These are phyloP conservation scores for Lodderomyces beijingensis DNA, from an alignment of 1,139 yeast species.

Conservation along the genomic window DNA sequence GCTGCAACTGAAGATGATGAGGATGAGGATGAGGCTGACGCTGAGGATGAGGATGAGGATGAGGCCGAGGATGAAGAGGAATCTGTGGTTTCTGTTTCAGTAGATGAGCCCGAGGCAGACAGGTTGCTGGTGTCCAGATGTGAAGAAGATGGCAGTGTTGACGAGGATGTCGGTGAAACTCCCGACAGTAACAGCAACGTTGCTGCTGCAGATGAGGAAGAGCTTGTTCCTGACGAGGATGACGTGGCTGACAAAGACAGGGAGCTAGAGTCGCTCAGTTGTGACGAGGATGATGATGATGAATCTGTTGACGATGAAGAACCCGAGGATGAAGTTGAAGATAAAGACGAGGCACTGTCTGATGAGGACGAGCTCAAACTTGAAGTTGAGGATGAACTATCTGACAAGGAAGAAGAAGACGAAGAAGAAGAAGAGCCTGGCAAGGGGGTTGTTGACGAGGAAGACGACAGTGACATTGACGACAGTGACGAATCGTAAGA, in stretches of 20 bases:
- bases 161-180: not conserved
- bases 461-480: slow-evolving; percentile 2
- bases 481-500: not conserved
- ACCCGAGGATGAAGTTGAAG: slow-evolving; percentile 3
- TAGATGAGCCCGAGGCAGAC: not conserved
- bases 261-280: not conserved
- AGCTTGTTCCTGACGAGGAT: not conserved
- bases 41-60: slow-evolving; percentile 6
- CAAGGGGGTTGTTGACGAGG: slow-evolving; percentile 1
- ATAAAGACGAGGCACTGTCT: not conserved
- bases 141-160: not conserved
- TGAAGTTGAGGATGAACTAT: not conserved
- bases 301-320: slow-evolving; percentile 7
- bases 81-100: slow-evolving; percentile 4
- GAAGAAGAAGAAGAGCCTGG: slow-evolving; percentile 3
- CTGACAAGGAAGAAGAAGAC: slow-evolving; percentile 4
- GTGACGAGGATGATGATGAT: slow-evolving; percentile 1
- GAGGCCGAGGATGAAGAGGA: slow-evolving; percentile 9
- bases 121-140: too few relatives aligned
- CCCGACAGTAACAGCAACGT: slow-evolving; percentile 6
- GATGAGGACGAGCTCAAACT: not conserved
- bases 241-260: not conserved
- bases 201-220: not conserved
- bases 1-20: slow-evolving; percentile 4
- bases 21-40: slow-evolving; percentile 4